Percentiles rank a stretch among this genome's conserved stretches.
These are phyloP conservation scores for Panaeolus cyanescens DNA, from an alignment of 768 basidiomycete species.

Conservation along the genomic window DNA sequence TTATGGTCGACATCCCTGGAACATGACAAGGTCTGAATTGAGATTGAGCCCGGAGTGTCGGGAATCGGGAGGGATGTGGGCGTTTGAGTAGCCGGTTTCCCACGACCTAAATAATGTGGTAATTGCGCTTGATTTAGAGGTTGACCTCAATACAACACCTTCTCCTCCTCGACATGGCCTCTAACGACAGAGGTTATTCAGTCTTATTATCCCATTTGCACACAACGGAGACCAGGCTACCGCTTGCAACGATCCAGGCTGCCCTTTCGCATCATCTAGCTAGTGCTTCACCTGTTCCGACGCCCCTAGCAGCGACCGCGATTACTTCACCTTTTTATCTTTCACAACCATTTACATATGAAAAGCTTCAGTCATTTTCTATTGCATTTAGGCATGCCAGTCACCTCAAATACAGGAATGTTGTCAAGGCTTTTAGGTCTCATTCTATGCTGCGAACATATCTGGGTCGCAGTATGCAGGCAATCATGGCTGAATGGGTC, in stretches of 20 bases:
- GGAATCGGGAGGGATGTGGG: constrained; percentile 1
- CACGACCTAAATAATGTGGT: neutral
- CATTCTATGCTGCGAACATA: constrained; percentile 33
- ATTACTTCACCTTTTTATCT: constrained; percentile 59
- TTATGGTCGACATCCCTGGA: neutral
- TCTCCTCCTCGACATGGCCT: neutral
- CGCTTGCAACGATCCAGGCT: constrained; percentile 51
- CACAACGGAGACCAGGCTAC: constrained; percentile 40
- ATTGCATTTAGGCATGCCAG: constrained; percentile 62
- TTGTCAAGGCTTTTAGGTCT: constrained; percentile 35
- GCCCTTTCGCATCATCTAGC: constrained; percentile 64
- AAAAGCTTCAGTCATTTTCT: constrained; percentile 49
- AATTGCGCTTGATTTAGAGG: neutral
- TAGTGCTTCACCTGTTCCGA: constrained; percentile 48
- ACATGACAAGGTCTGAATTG: neutral
- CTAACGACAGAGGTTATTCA: neutral
- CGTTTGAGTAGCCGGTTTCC: constrained; percentile 1
- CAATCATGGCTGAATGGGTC: constrained; percentile 52
- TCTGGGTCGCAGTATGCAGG: constrained; percentile 39
- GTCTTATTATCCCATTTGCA: constrained; percentile 48
- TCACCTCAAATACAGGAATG: constrained; percentile 49
- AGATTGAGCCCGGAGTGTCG: neutral
- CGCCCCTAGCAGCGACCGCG: constrained; percentile 56
- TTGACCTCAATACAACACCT: neutral
- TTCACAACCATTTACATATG: constrained; percentile 40